These are phyloP conservation scores for Globisporangium cederbergense DNA, from an alignment of 352 stramenopile species.

Conservation along the genomic window DNA sequence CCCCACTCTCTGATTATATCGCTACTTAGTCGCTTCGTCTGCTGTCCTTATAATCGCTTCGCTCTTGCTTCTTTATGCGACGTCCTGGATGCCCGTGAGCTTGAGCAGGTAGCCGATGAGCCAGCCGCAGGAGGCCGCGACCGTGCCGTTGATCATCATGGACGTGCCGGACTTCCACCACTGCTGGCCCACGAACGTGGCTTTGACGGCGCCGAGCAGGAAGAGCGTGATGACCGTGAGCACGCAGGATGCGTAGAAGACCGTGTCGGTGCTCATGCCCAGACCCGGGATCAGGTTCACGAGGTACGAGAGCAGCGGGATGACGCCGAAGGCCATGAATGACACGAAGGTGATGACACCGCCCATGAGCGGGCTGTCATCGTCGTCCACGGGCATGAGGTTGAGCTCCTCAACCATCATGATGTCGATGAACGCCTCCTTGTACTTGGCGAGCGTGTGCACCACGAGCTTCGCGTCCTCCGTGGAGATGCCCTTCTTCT, in stretches of 20 bases:
- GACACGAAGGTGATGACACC: constrained; percentile 88
- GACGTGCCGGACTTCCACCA: constrained; percentile 63
- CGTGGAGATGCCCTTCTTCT: constrained; percentile 86
- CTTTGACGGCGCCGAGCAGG: constrained; percentile 91
- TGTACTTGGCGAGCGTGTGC: constrained; percentile 95
- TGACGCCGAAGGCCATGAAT: constrained; percentile 90
- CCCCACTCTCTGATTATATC: constrained; percentile 3
- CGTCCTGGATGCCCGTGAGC: constrained; percentile 76
- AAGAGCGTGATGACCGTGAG: constrained; percentile 94
- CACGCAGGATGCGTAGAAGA: constrained; percentile 91
- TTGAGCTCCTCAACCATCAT: constrained; percentile 98
- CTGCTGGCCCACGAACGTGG: constrained; percentile 75
- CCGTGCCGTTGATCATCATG: constrained; percentile 77
- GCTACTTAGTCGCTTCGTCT: background rate
- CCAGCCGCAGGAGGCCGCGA: constrained; percentile 73
- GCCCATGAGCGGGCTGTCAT: constrained; percentile 84
- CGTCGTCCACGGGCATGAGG: constrained; percentile 91
- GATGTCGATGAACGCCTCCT: constrained; percentile 96
- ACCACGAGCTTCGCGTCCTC: constrained; percentile 91
- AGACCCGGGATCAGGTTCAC: constrained; percentile 77
- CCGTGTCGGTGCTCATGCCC: constrained; percentile 49
- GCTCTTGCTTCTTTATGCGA: constrained; percentile 30
- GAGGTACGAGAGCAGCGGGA: constrained; percentile 94
- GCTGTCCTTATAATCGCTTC: background rate
- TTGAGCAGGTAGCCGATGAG: constrained; percentile 81